Base-by-base conservation (phyloP, 2,329 filamentous ascomycete species). In the Colletotrichum lupini region DNA sequence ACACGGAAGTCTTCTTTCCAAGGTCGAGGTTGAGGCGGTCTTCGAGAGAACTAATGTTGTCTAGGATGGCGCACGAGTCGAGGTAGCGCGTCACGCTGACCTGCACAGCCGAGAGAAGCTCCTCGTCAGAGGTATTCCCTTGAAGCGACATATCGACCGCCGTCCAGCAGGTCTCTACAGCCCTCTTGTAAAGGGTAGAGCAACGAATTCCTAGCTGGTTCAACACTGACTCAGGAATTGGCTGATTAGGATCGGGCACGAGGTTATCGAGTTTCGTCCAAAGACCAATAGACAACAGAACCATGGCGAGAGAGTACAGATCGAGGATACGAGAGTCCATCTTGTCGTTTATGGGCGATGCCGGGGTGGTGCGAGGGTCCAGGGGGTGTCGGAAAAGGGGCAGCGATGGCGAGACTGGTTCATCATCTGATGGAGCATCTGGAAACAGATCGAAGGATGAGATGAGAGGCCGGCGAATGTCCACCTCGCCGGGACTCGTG, bases 371-470 rank as follows among this genome's bases (percentile, higher is more conserved):
- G 14, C 87, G 83, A 5, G 90, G 89, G 76, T 92, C 90, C 3
- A 93, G 85, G 0, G 92, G 91, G 78, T 95, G 93, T n/a, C 90
- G 88, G 80, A 93, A 92, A 16, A 92, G 80, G 1, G 82, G 82
- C 42, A 83, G 82, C 4, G 78, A 73, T 1, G 74, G 69, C 4
- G 78, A 77, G 1, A 79, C 72, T 1, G 77, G 75, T 22, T 77
- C 76, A 16, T 80, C 79, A 9, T 81, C 80, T 19, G 83, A 83
- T 2, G 83, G 79, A 7, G 81, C 81, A n/a, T 85, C 84, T 2
- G 84, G 90, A 78, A 95, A 96, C 3, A 95, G 82, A 75, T 95
- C 93, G 76, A 94, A 95, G 0, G 92, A 92, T 1, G 92, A 92
- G 56, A 95, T 84, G 4, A 94, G 87, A 2, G 93, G 93, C 9